Evolutionary conservation across 306 rosid species (phyloP).

Genomic region (Ochetophila trinervis): DNA sequence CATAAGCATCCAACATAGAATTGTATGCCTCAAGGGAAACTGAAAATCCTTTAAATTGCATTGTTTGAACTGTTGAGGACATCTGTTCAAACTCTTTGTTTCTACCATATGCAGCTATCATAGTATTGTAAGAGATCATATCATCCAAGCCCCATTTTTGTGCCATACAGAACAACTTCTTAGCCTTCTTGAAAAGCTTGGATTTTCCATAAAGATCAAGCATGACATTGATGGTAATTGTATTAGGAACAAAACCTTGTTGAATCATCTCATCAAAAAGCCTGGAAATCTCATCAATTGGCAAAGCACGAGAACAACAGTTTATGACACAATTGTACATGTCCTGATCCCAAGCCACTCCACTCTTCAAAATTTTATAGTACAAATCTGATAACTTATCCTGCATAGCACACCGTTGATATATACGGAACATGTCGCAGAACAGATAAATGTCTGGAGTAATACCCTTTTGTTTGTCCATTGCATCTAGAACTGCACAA

Average conservation of each 20-base stretch:
- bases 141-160: conserved; percentile 72
- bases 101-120: conserved; percentile 74
- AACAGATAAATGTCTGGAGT: conserved; percentile 64
- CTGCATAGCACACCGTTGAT: conserved; percentile 64
- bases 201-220: conserved; percentile 77
- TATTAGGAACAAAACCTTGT: conserved; percentile 60
- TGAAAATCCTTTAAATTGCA: conserved; percentile 81
- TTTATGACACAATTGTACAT: conserved; percentile 73
- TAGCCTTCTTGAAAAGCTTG: conserved; percentile 73
- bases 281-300: conserved; percentile 81
- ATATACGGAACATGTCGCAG: conserved; percentile 72
- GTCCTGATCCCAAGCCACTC: conserved; percentile 71
- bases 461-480: conserved; percentile 56
- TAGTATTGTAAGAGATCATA: conserved; percentile 75
- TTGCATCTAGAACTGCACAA: conserved; percentile 65
- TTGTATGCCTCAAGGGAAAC: conserved; percentile 91
- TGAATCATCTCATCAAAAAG: conserved; percentile 79
- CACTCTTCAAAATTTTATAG: conserved; percentile 57
- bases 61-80: conserved; percentile 54
- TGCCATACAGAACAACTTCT: conserved; percentile 63
- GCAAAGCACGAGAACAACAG: conserved; percentile 81
- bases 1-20: conserved; percentile 85
- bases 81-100: conserved; percentile 65
- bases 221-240: conserved; percentile 71
- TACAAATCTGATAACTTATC: conserved; percentile 57